Evolutionary conservation across 805 yeast genomes (phyloP).

Genomic region (Millerago galiae): DNA sequence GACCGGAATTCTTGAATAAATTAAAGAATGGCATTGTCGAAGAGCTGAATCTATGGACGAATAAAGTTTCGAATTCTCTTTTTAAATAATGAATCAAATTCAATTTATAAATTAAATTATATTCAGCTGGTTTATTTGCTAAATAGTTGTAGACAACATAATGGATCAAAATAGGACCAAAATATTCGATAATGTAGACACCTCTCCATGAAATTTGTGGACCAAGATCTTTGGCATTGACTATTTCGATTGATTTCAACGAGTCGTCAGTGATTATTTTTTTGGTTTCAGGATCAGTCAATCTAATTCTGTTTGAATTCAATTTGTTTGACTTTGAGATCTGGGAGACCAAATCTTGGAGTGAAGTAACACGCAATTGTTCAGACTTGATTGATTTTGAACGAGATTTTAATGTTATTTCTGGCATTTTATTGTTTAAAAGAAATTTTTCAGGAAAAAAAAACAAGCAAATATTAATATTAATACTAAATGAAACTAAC

Average conservation of each 20-base stretch:
- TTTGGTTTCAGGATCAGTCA: slow-evolving; percentile 28
- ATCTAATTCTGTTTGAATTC: slow-evolving; percentile 47
- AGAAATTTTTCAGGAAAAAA: background rate
- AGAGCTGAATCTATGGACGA: slow-evolving; percentile 78
- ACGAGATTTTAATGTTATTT: background rate
- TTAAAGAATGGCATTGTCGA: slow-evolving; percentile 91
- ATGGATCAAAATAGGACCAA: slow-evolving; percentile 85
- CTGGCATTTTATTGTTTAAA: background rate
- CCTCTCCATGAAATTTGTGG: slow-evolving; percentile 90
- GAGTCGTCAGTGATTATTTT: slow-evolving; percentile 13
- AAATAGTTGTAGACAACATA: slow-evolving; percentile 50
- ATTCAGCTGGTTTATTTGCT: slow-evolving; percentile 20
- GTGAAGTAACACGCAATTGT: slow-evolving; percentile 14
- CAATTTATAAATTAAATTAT: slow-evolving; percentile 32
- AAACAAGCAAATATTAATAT: background rate
- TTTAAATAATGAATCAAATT: slow-evolving; percentile 74
- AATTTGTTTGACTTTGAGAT: slow-evolving; percentile 40
- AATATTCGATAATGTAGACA: slow-evolving; percentile 82
- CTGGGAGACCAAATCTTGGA: slow-evolving; percentile 36
- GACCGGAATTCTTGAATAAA: slow-evolving; percentile 81
- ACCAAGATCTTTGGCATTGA: slow-evolving; percentile 83
- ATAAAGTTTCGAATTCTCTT: slow-evolving; percentile 82
- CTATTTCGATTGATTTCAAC: slow-evolving; percentile 19
- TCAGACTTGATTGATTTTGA: slow-evolving; percentile 16
- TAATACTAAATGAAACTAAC: slow-evolving; percentile 50